Percentiles rank a stretch among this genome's conserved stretches.
phyloP scores from a whole-genome alignment of 768 basidiomycete genomes.

The Phlebiopsis gigantea region DNA sequence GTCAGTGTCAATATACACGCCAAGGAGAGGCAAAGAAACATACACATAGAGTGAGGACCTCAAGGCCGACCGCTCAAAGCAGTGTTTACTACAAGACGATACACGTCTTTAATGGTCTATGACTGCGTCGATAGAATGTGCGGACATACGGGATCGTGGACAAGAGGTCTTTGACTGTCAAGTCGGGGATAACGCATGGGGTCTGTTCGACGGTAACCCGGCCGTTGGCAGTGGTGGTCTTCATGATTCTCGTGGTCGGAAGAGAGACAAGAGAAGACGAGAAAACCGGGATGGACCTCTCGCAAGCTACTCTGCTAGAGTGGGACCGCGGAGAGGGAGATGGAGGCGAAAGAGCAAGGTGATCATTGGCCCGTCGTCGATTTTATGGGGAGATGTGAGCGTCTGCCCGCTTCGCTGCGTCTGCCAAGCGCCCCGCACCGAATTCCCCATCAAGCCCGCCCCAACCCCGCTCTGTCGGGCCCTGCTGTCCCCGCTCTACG shows the following conservation, averaged over 20 bases:
- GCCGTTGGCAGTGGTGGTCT: conserved; percentile 8
- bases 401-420: not conserved
- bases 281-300: not conserved
- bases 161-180: conserved; percentile 83
- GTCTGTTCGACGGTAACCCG: conserved; percentile 45
- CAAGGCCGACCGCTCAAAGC: conserved; percentile 85
- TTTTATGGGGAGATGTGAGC: conserved; percentile 7
- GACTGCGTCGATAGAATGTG: not conserved
- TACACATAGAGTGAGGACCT: conserved; percentile 77
- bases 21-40: conserved; percentile 21
- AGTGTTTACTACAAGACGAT: conserved; percentile 55
- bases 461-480: no score
- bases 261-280: not conserved
- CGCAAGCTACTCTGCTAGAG: not conserved
- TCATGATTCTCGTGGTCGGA: conserved; percentile 12
- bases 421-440: not conserved
- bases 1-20: conserved; percentile 5
- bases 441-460: not conserved
- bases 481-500: no score
- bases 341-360: conserved; percentile 4
- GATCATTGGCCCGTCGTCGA: conserved; percentile 1
- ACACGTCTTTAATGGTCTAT: not conserved
- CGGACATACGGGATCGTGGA: conserved; percentile 74
- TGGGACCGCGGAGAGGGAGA: not conserved
- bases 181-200: conserved; percentile 69